phyloP scores from a whole-genome alignment of 768 basidiomycete species.

The Chalciporus pseudorubinellus region DNA sequence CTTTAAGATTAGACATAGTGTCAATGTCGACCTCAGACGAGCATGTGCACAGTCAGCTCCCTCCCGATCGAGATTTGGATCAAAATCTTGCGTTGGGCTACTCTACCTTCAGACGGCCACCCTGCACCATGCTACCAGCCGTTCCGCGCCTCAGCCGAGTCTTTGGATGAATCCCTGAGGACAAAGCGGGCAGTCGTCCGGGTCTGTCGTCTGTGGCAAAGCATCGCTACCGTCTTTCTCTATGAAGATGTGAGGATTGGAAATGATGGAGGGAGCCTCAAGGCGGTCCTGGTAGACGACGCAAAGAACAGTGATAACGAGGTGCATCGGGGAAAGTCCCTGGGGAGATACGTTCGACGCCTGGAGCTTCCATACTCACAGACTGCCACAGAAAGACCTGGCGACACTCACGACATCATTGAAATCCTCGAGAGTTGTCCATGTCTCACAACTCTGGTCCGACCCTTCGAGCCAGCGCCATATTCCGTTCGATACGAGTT shows the following conservation, averaged over 20 bases:
- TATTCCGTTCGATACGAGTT: slow-evolving; percentile 48
- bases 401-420: slow-evolving; percentile 35
- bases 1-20: neutral
- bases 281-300: slow-evolving; percentile 27
- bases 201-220: slow-evolving; percentile 60
- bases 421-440: slow-evolving; percentile 50
- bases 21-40: neutral
- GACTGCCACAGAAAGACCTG: slow-evolving; percentile 40
- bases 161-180: slow-evolving; percentile 30
- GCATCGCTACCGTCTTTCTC: slow-evolving; percentile 43
- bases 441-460: slow-evolving; percentile 52
- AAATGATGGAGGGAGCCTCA: slow-evolving; percentile 30
- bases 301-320: slow-evolving; percentile 7
- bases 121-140: slow-evolving; percentile 41
- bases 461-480: slow-evolving; percentile 35
- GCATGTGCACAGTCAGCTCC: slow-evolving; percentile 29
- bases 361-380: slow-evolving; percentile 56
- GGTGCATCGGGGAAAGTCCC: slow-evolving; percentile 16
- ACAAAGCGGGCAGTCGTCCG: slow-evolving; percentile 44
- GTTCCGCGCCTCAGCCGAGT: slow-evolving; percentile 40
- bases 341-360: slow-evolving; percentile 47
- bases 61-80: slow-evolving; percentile 59
- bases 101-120: slow-evolving; percentile 25
- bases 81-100: slow-evolving; percentile 47
- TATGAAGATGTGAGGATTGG: slow-evolving; percentile 54